Base-by-base conservation (phyloP, 1,284 basidiomycete genomes). In the Grifola frondosa region DNA sequence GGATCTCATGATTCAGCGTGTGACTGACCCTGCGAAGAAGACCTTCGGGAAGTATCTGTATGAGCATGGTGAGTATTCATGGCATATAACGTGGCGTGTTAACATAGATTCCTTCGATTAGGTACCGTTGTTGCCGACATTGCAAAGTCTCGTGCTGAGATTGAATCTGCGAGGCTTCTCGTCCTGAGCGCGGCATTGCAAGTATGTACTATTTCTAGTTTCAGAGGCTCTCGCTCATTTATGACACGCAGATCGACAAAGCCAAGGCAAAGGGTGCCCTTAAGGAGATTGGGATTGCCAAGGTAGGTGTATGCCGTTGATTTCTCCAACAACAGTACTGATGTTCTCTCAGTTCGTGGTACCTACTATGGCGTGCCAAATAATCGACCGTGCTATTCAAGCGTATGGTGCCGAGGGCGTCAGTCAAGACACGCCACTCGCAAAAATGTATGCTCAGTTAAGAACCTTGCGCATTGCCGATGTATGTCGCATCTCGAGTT, bases 261-360 rank as follows among this genome's bases (percentile, higher is more conserved):
- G 72, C 80, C 60, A 82, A 88, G 52, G 91, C 96, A 3, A 99
- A 98, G 66, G 94, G 91, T 30, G 96, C 97, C 0, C 64, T 97
- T 68, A 95, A 95, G 67, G 96, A 98, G 66, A 99, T 99, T 59
- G 95, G 91, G 30, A 91, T 97, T 53, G 91, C 93, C 44, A 99
- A 99, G 78, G 94, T 90, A 46, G 41, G 69, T 32, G n/a, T n/a
- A n/a, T n/a, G n/a, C 16, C 24, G 30, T 28, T 44, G n/a, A n/a
- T n/a, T n/a, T n/a, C n/a, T n/a, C 56, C 22, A 5, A 45, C 13
- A 16, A 53, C 41, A 7, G 36, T 40, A 39, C 33, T 42, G 15
- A 29, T 33, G 29, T 5, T 31, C 21, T 41, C 20, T 17, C 46
- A 94, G 92, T 95, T 96, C 58, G 84, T 92, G 33, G 92, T 98